These are phyloP conservation scores for Lactarius trivialis DNA, from an alignment of 768 basidiomycete genomes.

Conservation along the genomic window DNA sequence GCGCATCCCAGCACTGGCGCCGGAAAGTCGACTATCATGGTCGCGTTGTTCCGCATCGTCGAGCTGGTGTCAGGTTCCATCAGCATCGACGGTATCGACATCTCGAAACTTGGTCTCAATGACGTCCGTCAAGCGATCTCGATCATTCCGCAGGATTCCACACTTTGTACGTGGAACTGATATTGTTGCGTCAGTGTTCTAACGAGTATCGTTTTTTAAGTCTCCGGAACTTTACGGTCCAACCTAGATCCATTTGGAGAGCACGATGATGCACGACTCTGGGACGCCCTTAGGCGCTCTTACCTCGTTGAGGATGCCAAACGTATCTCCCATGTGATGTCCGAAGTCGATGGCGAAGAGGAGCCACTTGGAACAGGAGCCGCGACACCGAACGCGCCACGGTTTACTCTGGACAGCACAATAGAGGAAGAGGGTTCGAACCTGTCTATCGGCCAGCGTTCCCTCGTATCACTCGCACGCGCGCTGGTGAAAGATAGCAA, in stretches of 20 bases:
- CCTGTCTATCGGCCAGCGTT: conserved; percentile 74
- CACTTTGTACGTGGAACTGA: conserved; percentile 32
- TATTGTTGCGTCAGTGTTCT: conserved; percentile 33
- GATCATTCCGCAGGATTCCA: conserved; percentile 82
- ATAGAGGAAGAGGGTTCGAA: conserved; percentile 87
- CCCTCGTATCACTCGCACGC: conserved; percentile 79
- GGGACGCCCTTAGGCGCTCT: conserved; percentile 83
- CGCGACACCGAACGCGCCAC: conserved; percentile 24
- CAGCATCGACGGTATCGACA: conserved; percentile 75
- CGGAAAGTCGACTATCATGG: conserved; percentile 88
- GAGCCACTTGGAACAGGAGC: conserved; percentile 32
- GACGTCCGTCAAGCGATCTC: conserved; percentile 63
- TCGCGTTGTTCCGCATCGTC: conserved; percentile 77
- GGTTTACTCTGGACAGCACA: conserved; percentile 76
- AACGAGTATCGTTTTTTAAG: conserved; percentile 30
- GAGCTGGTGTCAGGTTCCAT: conserved; percentile 74
- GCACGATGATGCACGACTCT: conserved; percentile 73
- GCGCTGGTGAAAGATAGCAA: conserved; percentile 82
- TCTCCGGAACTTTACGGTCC: conserved; percentile 74
- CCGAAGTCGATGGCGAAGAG: conserved; percentile 31
- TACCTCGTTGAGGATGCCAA: conserved; percentile 62
- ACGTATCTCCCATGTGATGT: conserved; percentile 25
- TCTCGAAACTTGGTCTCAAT: conserved; percentile 70
- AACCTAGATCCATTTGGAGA: conserved; percentile 88
- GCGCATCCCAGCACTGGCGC: conserved; percentile 53